Base-by-base conservation (phyloP, 768 basidiomycete genomes). In the Termitomyces sp. region DNA sequence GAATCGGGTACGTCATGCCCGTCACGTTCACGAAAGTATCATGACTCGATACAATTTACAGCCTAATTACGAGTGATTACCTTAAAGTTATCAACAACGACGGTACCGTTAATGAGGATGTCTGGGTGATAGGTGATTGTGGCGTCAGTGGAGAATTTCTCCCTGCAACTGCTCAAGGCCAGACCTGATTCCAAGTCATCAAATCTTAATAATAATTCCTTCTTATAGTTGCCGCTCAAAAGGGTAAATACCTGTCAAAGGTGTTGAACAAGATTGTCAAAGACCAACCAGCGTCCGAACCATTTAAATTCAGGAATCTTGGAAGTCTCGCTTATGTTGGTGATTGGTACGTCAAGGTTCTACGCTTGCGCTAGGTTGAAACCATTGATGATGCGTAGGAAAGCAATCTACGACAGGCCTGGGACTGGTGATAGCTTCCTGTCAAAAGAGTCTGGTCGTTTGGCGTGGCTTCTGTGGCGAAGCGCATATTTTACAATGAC, bases 131-230 rank as follows among this genome's bases (percentile, higher is more conserved):
- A 57, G 93, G 93, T 5, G 93, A 95, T 67, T 84, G 88, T 43
- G 83, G 85, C 1, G 79, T 76, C 46, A 77, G 82, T 36, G 80
- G 75, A 46, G 75, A 75, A 26, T 74, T 79, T 43, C 75, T 94
- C 10, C 92, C 93, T 12, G 91, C 93, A 1, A 95, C 93, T 18
- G 91, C 93, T 4, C 93, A 95, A 82, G 89, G 87, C 75, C 41
- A 16, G 58, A 64, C n/a, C 26, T 33, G 57, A 50, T 9, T 61
- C 50, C 64, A 54, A 20, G 50, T 59, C 30, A 56, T 60, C 60
- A 56, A 61, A 28, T 46, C 33, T 57, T 49, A 57, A 63, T 61
- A 59, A 33, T 26, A 23, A 47, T 16, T 23, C 7, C 46, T 16
- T 47, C 50, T 56, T 56, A 14, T 57, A 89, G 91, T 93, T 26